These are phyloP conservation scores for Pichia rugopelliculosa DNA, from an alignment of 805 yeast species.

Conservation along the genomic window DNA sequence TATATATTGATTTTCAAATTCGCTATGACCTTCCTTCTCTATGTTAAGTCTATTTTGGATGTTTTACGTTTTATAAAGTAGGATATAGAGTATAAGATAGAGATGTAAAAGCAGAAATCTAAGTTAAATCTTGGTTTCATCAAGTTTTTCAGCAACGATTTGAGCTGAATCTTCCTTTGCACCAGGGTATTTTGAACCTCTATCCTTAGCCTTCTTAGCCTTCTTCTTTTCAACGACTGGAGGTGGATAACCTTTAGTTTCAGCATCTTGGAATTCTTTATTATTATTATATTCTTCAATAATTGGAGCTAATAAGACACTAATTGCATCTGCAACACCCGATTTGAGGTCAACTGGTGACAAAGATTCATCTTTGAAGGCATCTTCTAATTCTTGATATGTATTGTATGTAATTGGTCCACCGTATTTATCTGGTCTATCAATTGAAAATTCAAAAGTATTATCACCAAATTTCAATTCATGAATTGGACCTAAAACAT, in stretches of 20 bases:
- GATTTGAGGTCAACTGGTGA: conserved; percentile 91
- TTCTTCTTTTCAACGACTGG: conserved; percentile 51
- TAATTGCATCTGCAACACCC: conserved; percentile 84
- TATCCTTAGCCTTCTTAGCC: conserved; percentile 73
- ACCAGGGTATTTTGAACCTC: conserved; percentile 90
- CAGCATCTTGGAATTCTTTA: conserved; percentile 69
- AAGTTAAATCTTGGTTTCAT: conserved; percentile 31
- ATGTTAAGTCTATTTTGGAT: too few species aligned
- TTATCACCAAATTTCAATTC: conserved; percentile 59
- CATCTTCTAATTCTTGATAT: conserved; percentile 62
- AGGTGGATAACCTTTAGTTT: conserved; percentile 77
- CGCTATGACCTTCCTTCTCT: too few species aligned
- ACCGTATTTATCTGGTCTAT: conserved; percentile 96
- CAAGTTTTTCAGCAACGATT: conserved; percentile 31
- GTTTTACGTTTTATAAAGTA: neutral
- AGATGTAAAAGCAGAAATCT: neutral
- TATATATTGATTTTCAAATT: too few species aligned
- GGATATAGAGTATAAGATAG: neutral
- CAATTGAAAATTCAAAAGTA: conserved; percentile 59
- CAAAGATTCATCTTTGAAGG: conserved; percentile 64
- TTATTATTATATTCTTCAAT: conserved; percentile 56
- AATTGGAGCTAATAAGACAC: conserved; percentile 75
- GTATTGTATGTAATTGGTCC: conserved; percentile 75
- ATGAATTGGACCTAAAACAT: conserved; percentile 79
- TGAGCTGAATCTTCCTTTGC: conserved; percentile 25